Conservation (phyloP, 2,329 filamentous ascomycete species). For the Penicillium oxalicum region DNA sequence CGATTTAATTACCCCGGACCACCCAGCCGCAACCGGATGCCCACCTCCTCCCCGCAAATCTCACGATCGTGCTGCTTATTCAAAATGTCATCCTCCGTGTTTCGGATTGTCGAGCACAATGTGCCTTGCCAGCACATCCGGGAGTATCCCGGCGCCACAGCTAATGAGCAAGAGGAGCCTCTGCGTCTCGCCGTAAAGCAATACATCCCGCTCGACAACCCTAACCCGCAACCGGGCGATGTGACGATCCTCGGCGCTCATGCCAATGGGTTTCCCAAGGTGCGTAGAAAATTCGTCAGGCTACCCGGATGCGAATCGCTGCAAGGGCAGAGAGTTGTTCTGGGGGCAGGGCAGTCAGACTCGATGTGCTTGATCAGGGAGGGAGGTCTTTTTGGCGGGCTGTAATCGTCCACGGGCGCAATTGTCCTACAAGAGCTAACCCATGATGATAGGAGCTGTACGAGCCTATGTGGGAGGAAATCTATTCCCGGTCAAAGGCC, state of each 20-base stretch:
- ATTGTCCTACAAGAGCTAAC: slow-evolving; percentile 1
- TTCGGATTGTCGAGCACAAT: slow-evolving; percentile 64
- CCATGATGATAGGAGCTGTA: slow-evolving; percentile 65
- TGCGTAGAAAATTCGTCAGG: slow-evolving; percentile 28
- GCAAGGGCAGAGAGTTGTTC: background rate
- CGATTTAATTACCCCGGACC: slow-evolving; percentile 7
- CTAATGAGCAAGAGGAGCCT: slow-evolving; percentile 65
- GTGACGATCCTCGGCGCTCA: slow-evolving; percentile 81
- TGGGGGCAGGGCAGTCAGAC: background rate
- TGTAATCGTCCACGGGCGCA: background rate
- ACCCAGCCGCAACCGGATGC: background rate
- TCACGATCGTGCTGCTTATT: background rate
- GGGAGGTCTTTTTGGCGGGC: background rate
- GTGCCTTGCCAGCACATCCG: slow-evolving; percentile 72
- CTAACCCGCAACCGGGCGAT: slow-evolving; percentile 62
- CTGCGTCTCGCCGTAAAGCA: slow-evolving; percentile 76
- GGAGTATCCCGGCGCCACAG: slow-evolving; percentile 70
- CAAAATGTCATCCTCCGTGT: slow-evolving; percentile 43
- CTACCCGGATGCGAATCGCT: background rate
- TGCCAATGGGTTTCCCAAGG: slow-evolving; percentile 90
- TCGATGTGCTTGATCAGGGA: no score
- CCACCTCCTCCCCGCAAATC: background rate
- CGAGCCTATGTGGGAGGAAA: slow-evolving; percentile 83
- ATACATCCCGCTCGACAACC: slow-evolving; percentile 71
- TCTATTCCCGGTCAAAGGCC: slow-evolving; percentile 54